phyloP scores from a whole-genome alignment of 331 rosid species.

The Acacia concinna region DNA sequence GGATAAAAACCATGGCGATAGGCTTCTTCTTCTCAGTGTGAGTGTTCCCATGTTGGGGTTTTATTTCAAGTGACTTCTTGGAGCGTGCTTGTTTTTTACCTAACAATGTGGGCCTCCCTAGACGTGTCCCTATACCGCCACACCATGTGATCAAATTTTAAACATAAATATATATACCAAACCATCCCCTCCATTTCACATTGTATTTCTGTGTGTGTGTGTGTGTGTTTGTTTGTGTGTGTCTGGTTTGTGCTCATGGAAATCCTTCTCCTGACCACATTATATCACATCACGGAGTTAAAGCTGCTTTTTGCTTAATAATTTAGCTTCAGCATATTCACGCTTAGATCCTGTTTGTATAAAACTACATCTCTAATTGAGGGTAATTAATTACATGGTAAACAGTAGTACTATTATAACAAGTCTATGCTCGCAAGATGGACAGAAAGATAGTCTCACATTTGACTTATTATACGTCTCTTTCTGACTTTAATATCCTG shows the following conservation, averaged over 20 bases:
- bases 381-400: not conserved
- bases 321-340: not conserved
- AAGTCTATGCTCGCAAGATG: too few relatives aligned
- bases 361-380: not conserved
- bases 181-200: not conserved
- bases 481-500: not conserved
- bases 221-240: not conserved
- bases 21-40: not conserved
- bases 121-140: not conserved
- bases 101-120: slow-evolving; percentile 19
- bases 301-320: not conserved
- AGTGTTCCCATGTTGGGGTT: slow-evolving; percentile 9
- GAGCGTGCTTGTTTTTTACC: not conserved
- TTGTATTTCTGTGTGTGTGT: not conserved
- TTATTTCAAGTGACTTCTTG: not conserved
- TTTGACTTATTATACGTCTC: not conserved
- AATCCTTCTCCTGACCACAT: not conserved
- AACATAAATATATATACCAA: not conserved
- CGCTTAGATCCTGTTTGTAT: not conserved
- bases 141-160: slow-evolving; percentile 9
- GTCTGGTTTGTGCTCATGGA: not conserved
- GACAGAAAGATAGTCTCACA: not conserved
- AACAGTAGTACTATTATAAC: too few relatives aligned
- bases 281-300: not conserved
- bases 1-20: not conserved